A percentile compares a stretch with the other conserved stretches of the same genome.
phyloP scores from a whole-genome alignment of 768 basidiomycete species.

The Clitopilus hobsonii region DNA sequence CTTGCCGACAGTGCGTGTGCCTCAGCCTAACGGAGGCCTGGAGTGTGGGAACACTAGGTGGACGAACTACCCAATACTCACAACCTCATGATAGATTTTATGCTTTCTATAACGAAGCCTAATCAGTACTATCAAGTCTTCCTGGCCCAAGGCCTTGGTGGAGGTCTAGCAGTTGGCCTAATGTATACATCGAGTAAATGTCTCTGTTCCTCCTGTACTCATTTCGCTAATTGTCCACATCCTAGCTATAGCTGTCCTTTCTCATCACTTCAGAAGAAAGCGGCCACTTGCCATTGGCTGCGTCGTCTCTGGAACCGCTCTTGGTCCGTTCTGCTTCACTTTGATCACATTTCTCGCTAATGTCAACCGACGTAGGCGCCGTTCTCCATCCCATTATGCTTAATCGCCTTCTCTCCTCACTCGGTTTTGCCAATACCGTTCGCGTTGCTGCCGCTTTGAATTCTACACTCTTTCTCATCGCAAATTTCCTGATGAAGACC shows the following conservation, averaged over 20 bases:
- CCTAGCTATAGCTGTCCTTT: constrained; percentile 35
- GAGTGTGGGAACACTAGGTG: not conserved
- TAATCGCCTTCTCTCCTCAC: constrained; percentile 29
- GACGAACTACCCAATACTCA: too few relatives aligned
- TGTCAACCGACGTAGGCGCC: constrained; percentile 28
- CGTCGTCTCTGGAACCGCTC: constrained; percentile 17
- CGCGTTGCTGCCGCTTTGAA: constrained; percentile 31
- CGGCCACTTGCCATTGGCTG: constrained; percentile 50
- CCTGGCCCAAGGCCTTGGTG: constrained; percentile 38
- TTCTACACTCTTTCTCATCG: constrained; percentile 23
- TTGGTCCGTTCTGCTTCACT: constrained; percentile 9
- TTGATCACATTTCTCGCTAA: not conserved
- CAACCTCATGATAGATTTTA: constrained; percentile 14
- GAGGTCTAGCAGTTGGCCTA: constrained; percentile 43
- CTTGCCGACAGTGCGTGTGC: too few relatives aligned
- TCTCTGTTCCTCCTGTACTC: too few relatives aligned
- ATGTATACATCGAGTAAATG: constrained; percentile 18
- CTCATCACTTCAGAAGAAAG: constrained; percentile 45
- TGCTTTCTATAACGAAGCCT: constrained; percentile 26
- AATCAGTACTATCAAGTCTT: constrained; percentile 35
- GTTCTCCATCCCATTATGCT: constrained; percentile 53
- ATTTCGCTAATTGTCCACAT: too few relatives aligned
- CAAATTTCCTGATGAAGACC: constrained; percentile 23
- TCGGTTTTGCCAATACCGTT: constrained; percentile 34
- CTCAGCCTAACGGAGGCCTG: too few relatives aligned